Conservation (phyloP, 2,329 filamentous ascomycete species). For the Phoma sp. region DNA sequence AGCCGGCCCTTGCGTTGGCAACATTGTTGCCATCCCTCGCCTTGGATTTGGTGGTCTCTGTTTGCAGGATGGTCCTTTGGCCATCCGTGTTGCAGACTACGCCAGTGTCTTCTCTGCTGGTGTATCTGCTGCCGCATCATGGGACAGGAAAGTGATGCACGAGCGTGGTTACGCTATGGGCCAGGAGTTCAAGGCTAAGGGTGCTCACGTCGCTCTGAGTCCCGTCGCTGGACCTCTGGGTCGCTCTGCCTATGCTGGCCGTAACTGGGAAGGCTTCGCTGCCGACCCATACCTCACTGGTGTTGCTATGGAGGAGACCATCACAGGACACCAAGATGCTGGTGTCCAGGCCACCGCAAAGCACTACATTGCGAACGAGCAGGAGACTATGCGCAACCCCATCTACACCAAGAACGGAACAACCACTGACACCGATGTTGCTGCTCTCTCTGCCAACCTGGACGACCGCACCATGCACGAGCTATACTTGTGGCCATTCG, state of each 20-base stretch:
- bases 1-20: conserved; percentile 63
- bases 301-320: conserved; percentile 48
- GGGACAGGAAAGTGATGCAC: conserved; percentile 49
- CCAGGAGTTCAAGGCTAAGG: conserved; percentile 44
- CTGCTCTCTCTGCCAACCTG: conserved; percentile 66
- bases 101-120: conserved; percentile 50
- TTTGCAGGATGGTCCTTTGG: conserved; percentile 49
- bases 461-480: conserved; percentile 71
- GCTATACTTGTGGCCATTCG: conserved; percentile 70
- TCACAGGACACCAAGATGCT: conserved; percentile 49
- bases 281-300: conserved; percentile 54
- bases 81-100: conserved; percentile 42
- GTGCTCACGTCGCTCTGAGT: conserved; percentile 51
- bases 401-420: conserved; percentile 64
- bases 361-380: conserved; percentile 67
- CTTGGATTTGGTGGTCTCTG: conserved; percentile 50
- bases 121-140: conserved; percentile 46
- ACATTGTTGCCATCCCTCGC: conserved; percentile 47
- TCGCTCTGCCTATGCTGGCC: conserved; percentile 48
- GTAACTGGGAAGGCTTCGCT: conserved; percentile 55
- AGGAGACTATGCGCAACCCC: conserved; percentile 57
- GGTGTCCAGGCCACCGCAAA: conserved; percentile 54
- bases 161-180: conserved; percentile 48
- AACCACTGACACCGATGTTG: conserved; percentile 48
- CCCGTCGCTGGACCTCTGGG: conserved; percentile 59